Evolutionary conservation across 106 monocot genomes (phyloP).

Genomic region (Apostasia shenzhenica): DNA sequence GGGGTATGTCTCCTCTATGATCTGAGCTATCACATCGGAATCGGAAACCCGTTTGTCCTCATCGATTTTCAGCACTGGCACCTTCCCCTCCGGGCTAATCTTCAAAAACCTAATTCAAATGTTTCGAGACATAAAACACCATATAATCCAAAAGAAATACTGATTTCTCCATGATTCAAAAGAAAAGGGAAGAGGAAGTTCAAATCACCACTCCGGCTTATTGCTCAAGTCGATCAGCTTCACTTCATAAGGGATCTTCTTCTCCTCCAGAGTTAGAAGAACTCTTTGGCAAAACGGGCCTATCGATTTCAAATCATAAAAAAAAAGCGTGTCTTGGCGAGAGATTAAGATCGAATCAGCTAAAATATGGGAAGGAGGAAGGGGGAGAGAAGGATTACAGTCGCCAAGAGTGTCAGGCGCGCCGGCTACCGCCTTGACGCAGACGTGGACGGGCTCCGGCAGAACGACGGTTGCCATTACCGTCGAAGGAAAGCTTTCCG

Average conservation of each 20-base stretch:
- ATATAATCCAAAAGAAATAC: background rate
- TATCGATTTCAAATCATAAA: conserved; percentile 9
- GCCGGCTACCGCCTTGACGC: conserved; percentile 40
- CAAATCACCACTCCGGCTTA: conserved; percentile 72
- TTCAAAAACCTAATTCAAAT: conserved; percentile 53
- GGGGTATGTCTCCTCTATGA: conserved; percentile 78
- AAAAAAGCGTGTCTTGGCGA: background rate
- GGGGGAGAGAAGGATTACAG: conserved; percentile 18
- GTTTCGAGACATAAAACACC: background rate
- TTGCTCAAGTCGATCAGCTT: conserved; percentile 63
- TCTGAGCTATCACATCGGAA: conserved; percentile 68
- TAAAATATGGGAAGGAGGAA: background rate
- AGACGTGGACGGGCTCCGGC: conserved; percentile 34
- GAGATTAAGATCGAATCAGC: background rate
- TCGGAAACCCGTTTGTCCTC: conserved; percentile 65
- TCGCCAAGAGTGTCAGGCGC: conserved; percentile 36
- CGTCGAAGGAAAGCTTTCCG: background rate
- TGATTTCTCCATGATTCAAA: background rate
- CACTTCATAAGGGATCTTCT: conserved; percentile 64
- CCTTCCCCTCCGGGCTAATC: conserved; percentile 75
- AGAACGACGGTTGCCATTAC: conserved; percentile 10
- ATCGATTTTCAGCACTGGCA: conserved; percentile 52
- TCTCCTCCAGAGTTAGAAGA: conserved; percentile 88
- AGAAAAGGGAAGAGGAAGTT: background rate
- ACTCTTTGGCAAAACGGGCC: conserved; percentile 83